Percentiles rank a stretch among this genome's conserved stretches.
These are phyloP conservation scores for Saturnispora bothae DNA, from an alignment of 805 yeast species.

Conservation along the genomic window DNA sequence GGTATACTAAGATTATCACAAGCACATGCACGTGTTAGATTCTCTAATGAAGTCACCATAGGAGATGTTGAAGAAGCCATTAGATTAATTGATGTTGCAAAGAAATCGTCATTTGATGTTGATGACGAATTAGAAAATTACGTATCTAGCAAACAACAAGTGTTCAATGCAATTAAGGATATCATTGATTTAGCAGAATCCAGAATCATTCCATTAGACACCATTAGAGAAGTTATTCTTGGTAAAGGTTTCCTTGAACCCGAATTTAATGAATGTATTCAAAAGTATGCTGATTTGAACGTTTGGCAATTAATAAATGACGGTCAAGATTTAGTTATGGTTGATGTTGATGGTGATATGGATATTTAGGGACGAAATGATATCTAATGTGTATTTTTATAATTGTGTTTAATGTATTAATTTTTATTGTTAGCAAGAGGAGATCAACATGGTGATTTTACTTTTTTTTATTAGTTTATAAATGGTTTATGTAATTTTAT, in stretches of 20 bases:
- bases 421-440: too few species aligned
- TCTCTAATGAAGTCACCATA: conserved; percentile 55
- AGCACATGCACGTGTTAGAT: conserved; percentile 85
- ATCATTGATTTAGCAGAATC: conserved; percentile 21
- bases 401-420: not conserved
- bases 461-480: too few species aligned
- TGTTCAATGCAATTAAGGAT: conserved; percentile 59
- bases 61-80: conserved; percentile 95
- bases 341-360: conserved; percentile 28
- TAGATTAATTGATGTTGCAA: conserved; percentile 77
- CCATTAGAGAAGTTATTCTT: conserved; percentile 51
- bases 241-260: conserved; percentile 78
- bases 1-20: conserved; percentile 90
- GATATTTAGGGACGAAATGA: conserved; percentile 1
- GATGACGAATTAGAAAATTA: conserved; percentile 40
- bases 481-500: not conserved
- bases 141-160: conserved; percentile 59
- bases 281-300: conserved; percentile 59
- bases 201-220: conserved; percentile 32
- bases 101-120: conserved; percentile 60
- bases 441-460: not conserved
- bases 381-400: not conserved
- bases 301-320: conserved; percentile 72
- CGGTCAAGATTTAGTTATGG: conserved; percentile 51
- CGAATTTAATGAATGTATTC: conserved; percentile 65